Evolutionary conservation across 345 rosid genomes (phyloP), one percentile per base, ranked within the genome.

Genomic region (Brassica incana): DNA sequence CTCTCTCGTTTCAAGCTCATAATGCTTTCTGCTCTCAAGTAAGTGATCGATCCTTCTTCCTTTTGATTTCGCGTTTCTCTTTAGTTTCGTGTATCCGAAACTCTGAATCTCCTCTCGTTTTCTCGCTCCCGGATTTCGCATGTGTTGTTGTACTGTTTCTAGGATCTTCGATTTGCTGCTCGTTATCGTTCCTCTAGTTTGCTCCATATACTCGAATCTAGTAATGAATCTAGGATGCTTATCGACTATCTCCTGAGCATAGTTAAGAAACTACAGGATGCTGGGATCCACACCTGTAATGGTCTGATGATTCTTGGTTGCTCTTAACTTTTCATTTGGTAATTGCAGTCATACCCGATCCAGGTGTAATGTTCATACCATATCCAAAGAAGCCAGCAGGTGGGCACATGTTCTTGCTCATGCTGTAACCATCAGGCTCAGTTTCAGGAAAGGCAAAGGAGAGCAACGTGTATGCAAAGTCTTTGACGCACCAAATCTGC

Each of bases 401-500:
- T 68, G 95, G 97, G 1, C 97, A 95, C 97, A 95, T 74, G 93
- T 95, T 50, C 94, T 94, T 20, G 97, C 97, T 61, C 91, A 87
- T 77, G 95, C 97, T 25, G 97, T 89, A 67, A 90, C 95, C 40
- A 85, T 92, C 71, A 91, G 97, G 80, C 83, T 95, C 81, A 85
- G 84, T 89, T 95, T 92, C 84, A 88, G 97, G 86, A 91, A 95
- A 86, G 99, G 97, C 80, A 92, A 95, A 89, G 97, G 97, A 12
- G 97, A 95, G 73, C 92, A 88, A 65, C 90, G 88, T 14, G 89
- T 91, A 65, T 91, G 93, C 87, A 92, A 92, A 87, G 91, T 95
- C 85, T 95, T 89, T n/a, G 95, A 92, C 77, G 99, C 97, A 64
- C 97, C 97, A 38, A 92, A 92, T 75, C 89, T 94, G 5, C 94